Evolutionary conservation across 148 eudicot species (phyloP).

Genomic region (Spergularia bocconei): DNA sequence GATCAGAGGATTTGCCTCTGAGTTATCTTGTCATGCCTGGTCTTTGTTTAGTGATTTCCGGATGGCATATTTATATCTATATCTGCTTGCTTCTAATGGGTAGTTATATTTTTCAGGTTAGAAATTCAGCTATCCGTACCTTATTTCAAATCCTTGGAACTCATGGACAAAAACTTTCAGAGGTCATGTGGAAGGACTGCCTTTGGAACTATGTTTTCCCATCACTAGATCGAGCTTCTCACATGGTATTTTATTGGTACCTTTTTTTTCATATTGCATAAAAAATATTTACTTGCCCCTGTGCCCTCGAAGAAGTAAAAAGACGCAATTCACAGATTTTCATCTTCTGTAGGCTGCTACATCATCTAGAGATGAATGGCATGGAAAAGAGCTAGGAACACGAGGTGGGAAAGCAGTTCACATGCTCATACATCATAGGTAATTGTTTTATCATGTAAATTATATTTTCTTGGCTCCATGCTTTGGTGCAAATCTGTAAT

Average conservation of each 20-base stretch:
- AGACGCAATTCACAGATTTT: conserved; percentile 2
- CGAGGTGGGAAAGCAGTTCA: conserved; percentile 97
- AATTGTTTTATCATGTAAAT: conserved; percentile 19
- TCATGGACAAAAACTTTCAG: conserved; percentile 93
- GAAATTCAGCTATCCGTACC: conserved; percentile 92
- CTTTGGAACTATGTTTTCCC: conserved; percentile 95
- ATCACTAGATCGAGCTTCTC: conserved; percentile 86
- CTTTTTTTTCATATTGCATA: neutral
- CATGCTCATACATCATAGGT: conserved; percentile 99
- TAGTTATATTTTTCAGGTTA: conserved; percentile 52
- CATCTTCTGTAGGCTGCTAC: conserved; percentile 75
- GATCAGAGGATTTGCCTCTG: neutral
- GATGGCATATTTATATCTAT: neutral
- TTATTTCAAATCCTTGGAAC: conserved; percentile 96
- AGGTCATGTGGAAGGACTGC: conserved; percentile 96
- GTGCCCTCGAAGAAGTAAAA: neutral
- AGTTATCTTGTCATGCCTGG: neutral
- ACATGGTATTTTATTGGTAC: conserved; percentile 53
- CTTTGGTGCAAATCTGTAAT: neutral
- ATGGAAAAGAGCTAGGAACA: conserved; percentile 96
- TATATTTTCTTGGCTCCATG: neutral
- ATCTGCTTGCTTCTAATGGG: conserved; percentile 9
- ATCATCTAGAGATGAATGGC: conserved; percentile 97
- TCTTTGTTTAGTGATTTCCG: neutral
- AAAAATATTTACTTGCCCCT: neutral